Percentiles rank a stretch among this genome's conserved stretches.
phyloP scores from a whole-genome alignment of 1,139 yeast species.

The Blastobotrys ciferrii region DNA sequence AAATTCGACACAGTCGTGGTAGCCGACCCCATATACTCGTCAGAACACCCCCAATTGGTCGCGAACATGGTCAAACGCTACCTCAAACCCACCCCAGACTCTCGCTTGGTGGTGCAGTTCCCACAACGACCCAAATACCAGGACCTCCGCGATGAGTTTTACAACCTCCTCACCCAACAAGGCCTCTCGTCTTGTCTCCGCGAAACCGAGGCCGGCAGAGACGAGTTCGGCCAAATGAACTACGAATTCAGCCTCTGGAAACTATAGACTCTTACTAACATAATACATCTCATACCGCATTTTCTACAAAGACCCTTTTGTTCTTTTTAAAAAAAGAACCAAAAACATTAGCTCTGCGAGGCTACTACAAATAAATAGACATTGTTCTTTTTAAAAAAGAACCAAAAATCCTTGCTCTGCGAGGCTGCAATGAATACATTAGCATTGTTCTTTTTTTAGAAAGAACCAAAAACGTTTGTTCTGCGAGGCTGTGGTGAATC shows the following conservation, averaged over 20 bases:
- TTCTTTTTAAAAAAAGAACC: too few species aligned
- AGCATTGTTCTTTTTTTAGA: too few species aligned
- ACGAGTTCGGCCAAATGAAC: constrained; percentile 67
- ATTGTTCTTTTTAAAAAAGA: too few species aligned
- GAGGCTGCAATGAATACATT: too few species aligned
- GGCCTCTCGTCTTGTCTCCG: constrained; percentile 33
- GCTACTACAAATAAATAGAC: background rate
- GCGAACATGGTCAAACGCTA: constrained; percentile 52
- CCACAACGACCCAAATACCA: constrained; percentile 72
- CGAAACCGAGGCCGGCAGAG: constrained; percentile 61
- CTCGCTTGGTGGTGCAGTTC: constrained; percentile 59
- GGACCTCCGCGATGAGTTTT: constrained; percentile 57
- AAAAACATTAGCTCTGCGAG: too few species aligned
- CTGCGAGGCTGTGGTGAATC: too few species aligned
- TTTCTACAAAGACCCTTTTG: too few species aligned
- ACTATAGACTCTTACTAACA: background rate
- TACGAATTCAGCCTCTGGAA: constrained; percentile 10
- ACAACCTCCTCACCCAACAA: constrained; percentile 47
- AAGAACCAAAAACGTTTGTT: too few species aligned
- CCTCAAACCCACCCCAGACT: constrained; percentile 32
- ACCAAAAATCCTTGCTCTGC: too few species aligned
- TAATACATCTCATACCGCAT: too few species aligned
- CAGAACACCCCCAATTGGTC: constrained; percentile 75
- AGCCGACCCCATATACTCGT: constrained; percentile 87
- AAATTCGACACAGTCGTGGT: constrained; percentile 60